These are phyloP conservation scores for Neurospora terricola DNA, from an alignment of 495 filamentous ascomycete species.

Conservation along the genomic window DNA sequence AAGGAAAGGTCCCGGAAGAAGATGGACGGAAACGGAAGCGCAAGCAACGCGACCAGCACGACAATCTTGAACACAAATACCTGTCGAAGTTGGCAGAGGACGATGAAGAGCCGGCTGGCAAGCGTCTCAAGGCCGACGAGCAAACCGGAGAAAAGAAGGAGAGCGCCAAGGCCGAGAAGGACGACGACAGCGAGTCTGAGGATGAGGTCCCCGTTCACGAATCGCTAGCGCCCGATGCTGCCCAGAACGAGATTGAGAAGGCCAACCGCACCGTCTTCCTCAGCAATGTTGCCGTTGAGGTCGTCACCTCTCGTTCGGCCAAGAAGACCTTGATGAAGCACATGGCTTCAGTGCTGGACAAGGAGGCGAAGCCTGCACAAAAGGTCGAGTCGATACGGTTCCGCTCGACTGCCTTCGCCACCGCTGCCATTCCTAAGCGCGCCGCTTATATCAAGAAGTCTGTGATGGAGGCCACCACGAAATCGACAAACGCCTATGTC, in stretches of 20 bases:
- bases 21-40: slow-evolving; percentile 55
- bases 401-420: slow-evolving; percentile 76
- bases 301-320: slow-evolving; percentile 69
- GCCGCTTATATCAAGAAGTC: slow-evolving; percentile 78
- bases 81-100: slow-evolving; percentile 55
- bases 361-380: slow-evolving; percentile 39
- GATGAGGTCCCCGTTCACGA: slow-evolving; percentile 36
- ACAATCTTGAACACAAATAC: slow-evolving; percentile 74
- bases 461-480: slow-evolving; percentile 78
- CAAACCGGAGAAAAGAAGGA: slow-evolving; percentile 19
- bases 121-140: slow-evolving; percentile 36
- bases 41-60: slow-evolving; percentile 58
- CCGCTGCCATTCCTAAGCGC: slow-evolving; percentile 71
- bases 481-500: slow-evolving; percentile 88
- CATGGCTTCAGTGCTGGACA: slow-evolving; percentile 41
- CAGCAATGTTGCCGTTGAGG: slow-evolving; percentile 74
- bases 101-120: slow-evolving; percentile 36
- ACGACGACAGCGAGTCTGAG: slow-evolving; percentile 21
- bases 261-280: slow-evolving; percentile 87
- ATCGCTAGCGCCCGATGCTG: slow-evolving; percentile 33
- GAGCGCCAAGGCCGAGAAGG: slow-evolving; percentile 10
- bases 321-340: slow-evolving; percentile 69
- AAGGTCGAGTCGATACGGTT: slow-evolving; percentile 86
- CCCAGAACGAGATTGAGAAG: slow-evolving; percentile 61
- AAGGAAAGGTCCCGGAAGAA: slow-evolving; percentile 14